phyloP scores from a whole-genome alignment of 2,329 filamentous ascomycete species.

The Gnomoniopsis sp. region DNA sequence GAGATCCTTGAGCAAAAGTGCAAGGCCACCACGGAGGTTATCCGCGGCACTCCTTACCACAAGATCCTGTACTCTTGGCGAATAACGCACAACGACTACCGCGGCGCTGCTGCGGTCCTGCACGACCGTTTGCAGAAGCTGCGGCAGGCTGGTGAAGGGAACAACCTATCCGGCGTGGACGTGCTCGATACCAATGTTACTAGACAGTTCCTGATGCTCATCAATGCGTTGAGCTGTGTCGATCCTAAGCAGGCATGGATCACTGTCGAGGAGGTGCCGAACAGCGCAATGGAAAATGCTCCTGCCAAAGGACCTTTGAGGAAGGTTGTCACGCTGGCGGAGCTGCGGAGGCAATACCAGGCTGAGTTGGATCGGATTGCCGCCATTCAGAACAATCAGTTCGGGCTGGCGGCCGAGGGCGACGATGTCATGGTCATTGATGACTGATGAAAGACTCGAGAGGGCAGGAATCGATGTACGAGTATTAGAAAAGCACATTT shows the following conservation, averaged over 20 bases:
- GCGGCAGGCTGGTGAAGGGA: constrained; percentile 54
- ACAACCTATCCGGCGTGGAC: constrained; percentile 52
- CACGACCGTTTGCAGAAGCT: constrained; percentile 63
- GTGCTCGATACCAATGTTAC: constrained; percentile 62
- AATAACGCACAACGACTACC: constrained; percentile 79
- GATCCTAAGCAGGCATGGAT: constrained; percentile 80
- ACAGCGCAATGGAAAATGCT: constrained; percentile 7
- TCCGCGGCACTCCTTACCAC: constrained; percentile 68
- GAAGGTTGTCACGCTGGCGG: constrained; percentile 78
- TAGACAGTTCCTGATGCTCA: constrained; percentile 81
- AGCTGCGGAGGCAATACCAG: constrained; percentile 86
- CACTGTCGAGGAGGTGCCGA: constrained; percentile 43
- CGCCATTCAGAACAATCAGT: constrained; percentile 84
- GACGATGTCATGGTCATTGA: constrained; percentile 44
- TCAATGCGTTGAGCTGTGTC: constrained; percentile 89
- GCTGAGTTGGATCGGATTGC: constrained; percentile 84
- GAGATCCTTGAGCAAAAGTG: constrained; percentile 71
- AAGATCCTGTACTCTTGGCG: constrained; percentile 91
- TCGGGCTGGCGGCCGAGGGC: constrained; percentile 61
- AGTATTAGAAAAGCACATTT: neutral
- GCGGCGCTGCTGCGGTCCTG: constrained; percentile 66
- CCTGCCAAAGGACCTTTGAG: constrained; percentile 47
- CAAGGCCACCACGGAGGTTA: constrained; percentile 63
- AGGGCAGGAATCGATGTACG: neutral
- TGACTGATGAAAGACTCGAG: neutral